Conservation (phyloP, 148 eudicot species). For the Arbutus unedo region DNA sequence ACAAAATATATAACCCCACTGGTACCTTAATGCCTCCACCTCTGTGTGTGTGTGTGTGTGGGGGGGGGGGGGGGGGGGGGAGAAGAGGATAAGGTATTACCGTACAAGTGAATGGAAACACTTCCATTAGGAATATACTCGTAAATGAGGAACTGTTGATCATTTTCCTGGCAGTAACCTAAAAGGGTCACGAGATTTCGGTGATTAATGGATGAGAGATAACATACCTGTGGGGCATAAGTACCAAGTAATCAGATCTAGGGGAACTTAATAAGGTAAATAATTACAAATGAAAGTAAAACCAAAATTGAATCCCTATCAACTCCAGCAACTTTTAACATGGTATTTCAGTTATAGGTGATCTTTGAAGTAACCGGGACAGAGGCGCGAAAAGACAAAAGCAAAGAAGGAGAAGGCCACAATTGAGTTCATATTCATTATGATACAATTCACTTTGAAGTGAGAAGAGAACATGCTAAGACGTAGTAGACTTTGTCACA, state of each 20-base stretch:
- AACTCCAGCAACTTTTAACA: neutral
- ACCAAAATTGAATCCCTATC: neutral
- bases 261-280: neutral
- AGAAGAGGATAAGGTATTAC: conserved; percentile 33
- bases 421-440: neutral
- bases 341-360: neutral
- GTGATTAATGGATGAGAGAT: conserved; percentile 89
- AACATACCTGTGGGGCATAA: conserved; percentile 56
- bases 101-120: conserved; percentile 89
- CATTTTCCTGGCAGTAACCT: conserved; percentile 89
- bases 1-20: no score
- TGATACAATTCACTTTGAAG: neutral
- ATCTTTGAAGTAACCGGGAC: neutral
- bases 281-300: neutral
- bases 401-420: neutral
- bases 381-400: neutral
- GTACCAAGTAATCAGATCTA: conserved; percentile 10
- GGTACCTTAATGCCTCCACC: neutral
- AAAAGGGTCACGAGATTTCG: conserved; percentile 90
- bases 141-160: conserved; percentile 83
- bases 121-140: conserved; percentile 97
- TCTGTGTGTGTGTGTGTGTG: neutral
- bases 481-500: neutral
- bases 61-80: neutral
- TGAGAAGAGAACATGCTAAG: neutral